Percentiles rank a stretch among this genome's conserved stretches.
phyloP scores from a whole-genome alignment of 1,284 basidiomycete species.

The Anthracocystis walkeri region DNA sequence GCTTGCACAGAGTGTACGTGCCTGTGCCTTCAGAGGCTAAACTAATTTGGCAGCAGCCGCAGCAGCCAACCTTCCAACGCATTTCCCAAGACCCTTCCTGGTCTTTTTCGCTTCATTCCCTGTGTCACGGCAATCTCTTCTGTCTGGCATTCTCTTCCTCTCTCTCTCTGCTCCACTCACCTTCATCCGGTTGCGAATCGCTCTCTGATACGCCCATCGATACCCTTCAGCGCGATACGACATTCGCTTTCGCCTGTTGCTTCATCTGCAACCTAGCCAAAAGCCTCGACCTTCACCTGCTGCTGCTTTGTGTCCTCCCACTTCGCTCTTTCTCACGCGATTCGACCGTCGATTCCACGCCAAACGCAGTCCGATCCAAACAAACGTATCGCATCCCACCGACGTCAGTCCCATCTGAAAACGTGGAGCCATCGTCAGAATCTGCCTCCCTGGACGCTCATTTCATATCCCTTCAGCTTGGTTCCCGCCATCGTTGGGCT shows the following conservation, averaged over 20 bases:
- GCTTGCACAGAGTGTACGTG: too few relatives aligned
- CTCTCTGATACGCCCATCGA: neutral
- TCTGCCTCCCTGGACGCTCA: neutral
- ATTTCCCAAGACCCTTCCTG: too few relatives aligned
- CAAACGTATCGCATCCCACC: neutral
- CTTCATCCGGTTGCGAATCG: neutral
- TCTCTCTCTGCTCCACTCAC: neutral
- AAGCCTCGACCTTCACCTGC: too few relatives aligned
- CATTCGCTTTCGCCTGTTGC: too few relatives aligned
- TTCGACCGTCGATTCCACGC: conserved; percentile 1
- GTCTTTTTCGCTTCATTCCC: too few relatives aligned
- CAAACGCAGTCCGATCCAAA: neutral
- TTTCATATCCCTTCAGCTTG: neutral
- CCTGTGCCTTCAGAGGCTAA: too few relatives aligned
- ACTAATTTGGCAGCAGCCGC: too few relatives aligned
- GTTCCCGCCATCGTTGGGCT: neutral
- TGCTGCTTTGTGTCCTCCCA: neutral
- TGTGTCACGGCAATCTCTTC: neutral
- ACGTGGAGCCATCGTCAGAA: neutral
- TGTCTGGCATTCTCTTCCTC: neutral
- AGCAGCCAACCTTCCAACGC: too few relatives aligned
- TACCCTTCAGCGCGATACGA: neutral
- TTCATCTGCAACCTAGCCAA: too few relatives aligned
- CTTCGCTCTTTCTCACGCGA: neutral
- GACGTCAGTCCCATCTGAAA: neutral